These are phyloP conservation scores for Cenchrus fungigraminus DNA, from an alignment of 176 grass and related monocot genomes.

Conservation along the genomic window DNA sequence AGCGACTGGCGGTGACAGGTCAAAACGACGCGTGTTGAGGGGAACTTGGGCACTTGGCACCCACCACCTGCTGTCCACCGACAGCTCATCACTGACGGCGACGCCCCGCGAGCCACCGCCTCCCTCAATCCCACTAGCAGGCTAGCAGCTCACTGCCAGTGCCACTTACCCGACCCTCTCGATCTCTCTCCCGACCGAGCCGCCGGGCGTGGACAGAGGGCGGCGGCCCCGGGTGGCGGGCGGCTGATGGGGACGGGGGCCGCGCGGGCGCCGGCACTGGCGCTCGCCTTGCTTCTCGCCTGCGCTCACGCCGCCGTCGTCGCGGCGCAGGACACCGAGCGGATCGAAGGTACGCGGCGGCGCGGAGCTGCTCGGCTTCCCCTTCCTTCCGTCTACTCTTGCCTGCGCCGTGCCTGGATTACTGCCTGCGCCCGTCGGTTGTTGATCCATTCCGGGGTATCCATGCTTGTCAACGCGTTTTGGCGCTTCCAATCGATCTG, in stretches of 20 bases:
- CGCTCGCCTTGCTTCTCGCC: slow-evolving; percentile 41
- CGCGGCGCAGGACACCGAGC: slow-evolving; percentile 58
- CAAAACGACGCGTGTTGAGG: slow-evolving; percentile 11
- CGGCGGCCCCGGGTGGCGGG: neutral
- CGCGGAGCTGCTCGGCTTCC: neutral
- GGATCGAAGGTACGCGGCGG: slow-evolving; percentile 52
- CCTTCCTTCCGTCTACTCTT: neutral
- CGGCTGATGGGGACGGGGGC: slow-evolving; percentile 23
- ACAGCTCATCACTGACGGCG: slow-evolving; percentile 40
- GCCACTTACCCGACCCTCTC: neutral
- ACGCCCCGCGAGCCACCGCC: slow-evolving; percentile 12
- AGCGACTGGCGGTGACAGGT: neutral
- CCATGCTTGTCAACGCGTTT: neutral
- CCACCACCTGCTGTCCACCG: slow-evolving; percentile 23
- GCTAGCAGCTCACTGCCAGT: no score
- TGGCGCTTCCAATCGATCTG: neutral
- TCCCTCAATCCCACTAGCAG: neutral
- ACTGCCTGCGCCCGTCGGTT: neutral
- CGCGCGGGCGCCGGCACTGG: slow-evolving; percentile 22
- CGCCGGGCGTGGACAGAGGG: neutral
- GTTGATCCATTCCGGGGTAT: neutral
- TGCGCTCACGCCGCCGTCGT: neutral
- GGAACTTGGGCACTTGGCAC: neutral
- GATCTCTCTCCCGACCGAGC: neutral
- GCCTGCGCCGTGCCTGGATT: neutral